Percentiles rank a stretch among this genome's conserved stretches.
These are phyloP conservation scores for Pilasporangium apinafurcum DNA, from an alignment of 352 stramenopile species.

Conservation along the genomic window DNA sequence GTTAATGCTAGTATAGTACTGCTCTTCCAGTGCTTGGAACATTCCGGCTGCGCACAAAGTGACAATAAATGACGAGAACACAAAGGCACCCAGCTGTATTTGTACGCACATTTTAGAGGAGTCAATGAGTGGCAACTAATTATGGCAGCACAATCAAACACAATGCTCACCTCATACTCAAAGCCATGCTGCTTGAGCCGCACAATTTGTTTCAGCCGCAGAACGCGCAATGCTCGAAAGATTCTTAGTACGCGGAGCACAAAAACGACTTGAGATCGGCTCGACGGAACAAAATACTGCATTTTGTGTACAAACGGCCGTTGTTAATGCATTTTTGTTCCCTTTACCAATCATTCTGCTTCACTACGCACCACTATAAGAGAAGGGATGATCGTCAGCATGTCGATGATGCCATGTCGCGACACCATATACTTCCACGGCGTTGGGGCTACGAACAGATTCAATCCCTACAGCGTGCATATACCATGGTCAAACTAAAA, in stretches of 20 bases:
- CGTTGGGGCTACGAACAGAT: constrained; percentile 38
- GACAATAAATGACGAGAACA: constrained; percentile 54
- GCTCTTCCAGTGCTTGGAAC: constrained; percentile 59
- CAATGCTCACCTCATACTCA: constrained; percentile 51
- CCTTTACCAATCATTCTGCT: too few relatives aligned
- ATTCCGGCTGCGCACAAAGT: constrained; percentile 60
- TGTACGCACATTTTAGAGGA: background rate
- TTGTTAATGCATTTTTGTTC: too few relatives aligned
- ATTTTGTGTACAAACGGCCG: background rate
- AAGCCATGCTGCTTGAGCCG: constrained; percentile 61
- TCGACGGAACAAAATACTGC: constrained; percentile 39
- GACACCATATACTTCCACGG: constrained; percentile 43
- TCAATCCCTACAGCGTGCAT: constrained; percentile 13
- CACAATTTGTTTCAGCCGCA: constrained; percentile 51
- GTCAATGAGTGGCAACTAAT: background rate
- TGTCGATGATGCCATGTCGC: constrained; percentile 47
- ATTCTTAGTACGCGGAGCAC: constrained; percentile 66
- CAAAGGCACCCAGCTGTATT: constrained; percentile 49
- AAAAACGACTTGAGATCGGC: constrained; percentile 44
- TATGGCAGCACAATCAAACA: background rate
- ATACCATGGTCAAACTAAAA: too few relatives aligned
- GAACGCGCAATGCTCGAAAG: constrained; percentile 54
- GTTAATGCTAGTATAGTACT: constrained; percentile 21
- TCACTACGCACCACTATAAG: constrained; percentile 36
- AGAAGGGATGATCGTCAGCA: constrained; percentile 65